These are phyloP conservation scores for Pulveroboletus sp. DNA, from an alignment of 768 basidiomycete genomes.

Conservation along the genomic window DNA sequence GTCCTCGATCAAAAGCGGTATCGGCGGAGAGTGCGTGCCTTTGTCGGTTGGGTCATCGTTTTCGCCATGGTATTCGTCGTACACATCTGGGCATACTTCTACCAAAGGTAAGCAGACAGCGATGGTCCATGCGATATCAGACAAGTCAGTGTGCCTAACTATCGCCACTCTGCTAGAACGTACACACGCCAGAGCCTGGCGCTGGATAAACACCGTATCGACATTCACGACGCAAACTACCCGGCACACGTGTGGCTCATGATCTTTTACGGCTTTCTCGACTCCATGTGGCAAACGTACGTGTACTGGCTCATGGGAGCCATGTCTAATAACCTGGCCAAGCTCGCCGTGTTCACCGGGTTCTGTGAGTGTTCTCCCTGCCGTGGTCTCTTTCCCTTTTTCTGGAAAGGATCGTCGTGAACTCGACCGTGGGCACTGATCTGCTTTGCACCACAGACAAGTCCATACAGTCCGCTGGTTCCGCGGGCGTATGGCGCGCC, in stretches of 20 bases:
- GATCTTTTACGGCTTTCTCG: slow-evolving; percentile 71
- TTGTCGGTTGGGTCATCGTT: slow-evolving; percentile 62
- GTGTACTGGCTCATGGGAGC: slow-evolving; percentile 85
- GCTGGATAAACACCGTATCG: slow-evolving; percentile 50
- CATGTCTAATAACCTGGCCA: slow-evolving; percentile 77
- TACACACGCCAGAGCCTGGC: slow-evolving; percentile 57
- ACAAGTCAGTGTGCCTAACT: background rate
- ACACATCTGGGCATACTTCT: slow-evolving; percentile 76
- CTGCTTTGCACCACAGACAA: slow-evolving; percentile 43
- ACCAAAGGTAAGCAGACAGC: slow-evolving; percentile 52
- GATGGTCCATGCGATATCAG: background rate
- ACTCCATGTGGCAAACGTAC: slow-evolving; percentile 82
- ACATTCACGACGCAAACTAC: slow-evolving; percentile 55
- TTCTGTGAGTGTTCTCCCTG: slow-evolving; percentile 54
- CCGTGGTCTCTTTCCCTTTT: too few species aligned
- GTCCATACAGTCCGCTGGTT: slow-evolving; percentile 70
- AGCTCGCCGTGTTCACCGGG: slow-evolving; percentile 76
- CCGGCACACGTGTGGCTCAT: slow-evolving; percentile 57
- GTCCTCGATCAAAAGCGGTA: slow-evolving; percentile 58
- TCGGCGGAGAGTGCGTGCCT: slow-evolving; percentile 64
- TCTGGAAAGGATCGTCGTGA: background rate
- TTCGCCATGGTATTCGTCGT: slow-evolving; percentile 62
- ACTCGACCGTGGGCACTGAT: background rate
- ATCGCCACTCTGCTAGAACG: slow-evolving; percentile 1
- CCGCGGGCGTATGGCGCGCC: slow-evolving; percentile 67